These are phyloP conservation scores for Phytophthora foliorum DNA, from an alignment of 352 stramenopile species.

Conservation along the genomic window DNA sequence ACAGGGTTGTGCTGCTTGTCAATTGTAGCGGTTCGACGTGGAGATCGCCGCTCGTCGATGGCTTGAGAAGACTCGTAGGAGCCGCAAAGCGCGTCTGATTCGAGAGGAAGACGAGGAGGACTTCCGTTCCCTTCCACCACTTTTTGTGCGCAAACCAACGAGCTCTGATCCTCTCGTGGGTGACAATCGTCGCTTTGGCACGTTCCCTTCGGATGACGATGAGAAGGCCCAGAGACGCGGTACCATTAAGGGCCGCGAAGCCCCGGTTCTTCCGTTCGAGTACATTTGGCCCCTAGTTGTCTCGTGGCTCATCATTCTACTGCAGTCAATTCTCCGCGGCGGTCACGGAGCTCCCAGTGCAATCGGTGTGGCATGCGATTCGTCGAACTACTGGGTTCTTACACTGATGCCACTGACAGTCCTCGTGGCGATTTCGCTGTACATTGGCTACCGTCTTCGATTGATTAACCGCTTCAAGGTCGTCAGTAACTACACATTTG, in stretches of 20 bases:
- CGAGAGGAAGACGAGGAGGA: constrained; percentile 63
- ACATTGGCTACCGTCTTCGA: constrained; percentile 8
- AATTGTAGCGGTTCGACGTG: constrained; percentile 67
- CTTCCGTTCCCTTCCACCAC: constrained; percentile 62
- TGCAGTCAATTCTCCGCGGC: constrained; percentile 68
- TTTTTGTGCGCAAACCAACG: constrained; percentile 29
- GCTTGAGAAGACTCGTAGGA: constrained; percentile 62
- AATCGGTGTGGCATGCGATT: constrained; percentile 94
- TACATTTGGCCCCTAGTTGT: constrained; percentile 62
- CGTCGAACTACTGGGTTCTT: constrained; percentile 86
- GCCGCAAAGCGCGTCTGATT: constrained; percentile 49
- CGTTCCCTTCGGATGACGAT: constrained; percentile 54
- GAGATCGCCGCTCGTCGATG: constrained; percentile 65
- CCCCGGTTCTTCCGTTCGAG: constrained; percentile 52
- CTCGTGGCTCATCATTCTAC: constrained; percentile 76
- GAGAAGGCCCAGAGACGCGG: constrained; percentile 30
- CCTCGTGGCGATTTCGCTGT: neutral
- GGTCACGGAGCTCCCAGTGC: constrained; percentile 68
- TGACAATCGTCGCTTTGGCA: constrained; percentile 42
- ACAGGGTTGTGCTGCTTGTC: neutral
- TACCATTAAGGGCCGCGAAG: constrained; percentile 49
- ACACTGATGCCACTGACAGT: constrained; percentile 5
- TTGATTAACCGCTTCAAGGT: constrained; percentile 8
- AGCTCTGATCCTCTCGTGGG: constrained; percentile 29
- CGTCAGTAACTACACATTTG: constrained; percentile 2